phyloP scores from a whole-genome alignment of 495 filamentous ascomycete species.

The Cudoniella acicularis region DNA sequence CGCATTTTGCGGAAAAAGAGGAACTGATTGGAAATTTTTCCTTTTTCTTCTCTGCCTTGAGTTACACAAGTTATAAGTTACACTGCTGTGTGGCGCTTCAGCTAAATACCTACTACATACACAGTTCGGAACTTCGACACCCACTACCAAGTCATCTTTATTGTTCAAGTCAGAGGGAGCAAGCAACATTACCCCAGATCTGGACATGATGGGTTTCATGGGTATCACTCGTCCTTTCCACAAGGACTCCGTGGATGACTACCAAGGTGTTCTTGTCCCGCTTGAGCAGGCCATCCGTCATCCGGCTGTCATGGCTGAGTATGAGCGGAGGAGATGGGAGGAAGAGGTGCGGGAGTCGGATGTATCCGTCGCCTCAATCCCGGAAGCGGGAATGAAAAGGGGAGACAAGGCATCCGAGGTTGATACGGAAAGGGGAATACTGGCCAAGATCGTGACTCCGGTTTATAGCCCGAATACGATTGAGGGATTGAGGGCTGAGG shows the following conservation, averaged over 20 bases:
- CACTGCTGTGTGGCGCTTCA: too few relatives aligned
- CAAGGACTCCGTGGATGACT: conserved; percentile 38
- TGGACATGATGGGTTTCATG: conserved; percentile 2
- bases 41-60: too few relatives aligned
- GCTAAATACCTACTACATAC: too few relatives aligned
- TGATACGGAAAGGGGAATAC: conserved; percentile 29
- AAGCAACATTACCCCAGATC: not conserved
- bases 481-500: conserved; percentile 44
- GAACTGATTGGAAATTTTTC: too few relatives aligned
- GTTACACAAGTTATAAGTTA: too few relatives aligned
- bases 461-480: conserved; percentile 43
- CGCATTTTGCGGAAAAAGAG: too few relatives aligned
- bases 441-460: conserved; percentile 39
- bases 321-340: conserved; percentile 30
- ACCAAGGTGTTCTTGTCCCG: conserved; percentile 41
- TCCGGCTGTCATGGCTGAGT: conserved; percentile 30
- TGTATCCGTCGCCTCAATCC: not conserved
- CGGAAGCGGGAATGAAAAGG: conserved; percentile 17
- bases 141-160: too few relatives aligned
- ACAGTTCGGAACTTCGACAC: too few relatives aligned
- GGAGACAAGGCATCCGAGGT: conserved; percentile 22
- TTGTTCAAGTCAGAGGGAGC: too few relatives aligned
- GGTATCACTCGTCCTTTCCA: conserved; percentile 1
- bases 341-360: conserved; percentile 21
- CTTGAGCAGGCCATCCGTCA: conserved; percentile 45